Evolutionary conservation across 129 eudicot species (phyloP), one percentile per base, ranked within the genome.

Genomic region (Glebionis coronaria): DNA sequence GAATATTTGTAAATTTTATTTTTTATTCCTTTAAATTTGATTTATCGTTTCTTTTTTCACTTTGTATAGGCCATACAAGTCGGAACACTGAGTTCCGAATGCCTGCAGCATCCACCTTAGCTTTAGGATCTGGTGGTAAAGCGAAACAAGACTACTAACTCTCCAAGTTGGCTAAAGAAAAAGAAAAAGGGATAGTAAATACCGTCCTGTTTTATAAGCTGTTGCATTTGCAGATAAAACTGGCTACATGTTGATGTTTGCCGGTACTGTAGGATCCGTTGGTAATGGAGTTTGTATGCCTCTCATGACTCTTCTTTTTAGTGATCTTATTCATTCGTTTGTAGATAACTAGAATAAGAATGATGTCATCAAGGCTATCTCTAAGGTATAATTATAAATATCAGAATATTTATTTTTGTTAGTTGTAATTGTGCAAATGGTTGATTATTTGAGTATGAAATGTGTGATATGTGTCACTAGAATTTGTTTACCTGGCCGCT

Each of bases 161-260:
- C 31, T 27, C 64, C 35, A 23, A 25, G 19, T 13, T 31, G 38
- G 16, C 12, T 1, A 64, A 66, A 12, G 49, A 28, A 12, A 70
- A 69, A 69, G 76, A 54, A 54, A 62, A 63, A 40, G 82, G 77
- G 71, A 57, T 14, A 54, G 44, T 70, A 1, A 31, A 83, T 9
- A 47, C 78, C 0, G 88, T 88, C 47, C 95, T 96, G 20, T 91
- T 91, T 70, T 68, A 85, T 76, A 88, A 85, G 84, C 88, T 91
- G 13, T 91, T 68, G 51, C 86, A 29, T 91, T 91, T 80, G 90
- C 97, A 0, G 97, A 91, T 78, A 75, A 87, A 29, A 72, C 60
- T 11, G 97, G 88, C 68, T 76, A 79, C 72, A 15, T 84, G 12
- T 60, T 91, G 74, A 91, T 91, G 97, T 78, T 81, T 51, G 71